Base-by-base conservation (phyloP, 306 rosid species). In the Herpetospermum pedunculosum region DNA sequence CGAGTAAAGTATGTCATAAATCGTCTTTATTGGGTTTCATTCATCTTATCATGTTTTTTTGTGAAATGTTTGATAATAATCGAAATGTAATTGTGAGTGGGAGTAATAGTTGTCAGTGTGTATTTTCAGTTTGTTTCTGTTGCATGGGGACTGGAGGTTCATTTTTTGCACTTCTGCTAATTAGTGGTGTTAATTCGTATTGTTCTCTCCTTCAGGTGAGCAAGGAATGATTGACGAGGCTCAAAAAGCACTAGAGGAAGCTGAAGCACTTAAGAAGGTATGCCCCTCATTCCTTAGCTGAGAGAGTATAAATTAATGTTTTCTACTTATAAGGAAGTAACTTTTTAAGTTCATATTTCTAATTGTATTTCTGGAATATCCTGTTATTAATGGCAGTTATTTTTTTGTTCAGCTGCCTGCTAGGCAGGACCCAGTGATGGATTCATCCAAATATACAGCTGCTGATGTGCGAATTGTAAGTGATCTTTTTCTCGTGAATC, bases 181-280 rank as follows among this genome's bases (percentile, higher is more conserved):
- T 68, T 67, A 40, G 34, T 3, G 32, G 46, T 12, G 18, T 1
- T 38, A 8, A 52, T 11, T 32, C 47, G 60, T 75, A 34, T 75
- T 67, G 34, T 76, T 58, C 34, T 77, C 28, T 54, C 50, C 76
- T 82, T 75, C 86, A 95, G 99, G 99, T 75, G 99, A 95, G 86
- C 96, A 95, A 84, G 99, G 99, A 82, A 84, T 89, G 90, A 87
- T 95, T 78, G 99, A 95, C 65, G 99, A 95, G 83, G 99, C 99
- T 50, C 96, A 95, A 72, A 95, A 95, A 78, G 97, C 96, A n/a
- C 72, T 95, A 88, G 99, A 95, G 83, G 99, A 95, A 84, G 99
- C 99, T 79, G 99, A 95, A 86, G 99, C 99, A 7, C 90, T 95
- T 73, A 92, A 89, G 83, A 95, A 95, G 97, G 99, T 63, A 75